These are phyloP conservation scores for Vitis riparia DNA, from an alignment of 164 flowering plant genomes.

Conservation along the genomic window DNA sequence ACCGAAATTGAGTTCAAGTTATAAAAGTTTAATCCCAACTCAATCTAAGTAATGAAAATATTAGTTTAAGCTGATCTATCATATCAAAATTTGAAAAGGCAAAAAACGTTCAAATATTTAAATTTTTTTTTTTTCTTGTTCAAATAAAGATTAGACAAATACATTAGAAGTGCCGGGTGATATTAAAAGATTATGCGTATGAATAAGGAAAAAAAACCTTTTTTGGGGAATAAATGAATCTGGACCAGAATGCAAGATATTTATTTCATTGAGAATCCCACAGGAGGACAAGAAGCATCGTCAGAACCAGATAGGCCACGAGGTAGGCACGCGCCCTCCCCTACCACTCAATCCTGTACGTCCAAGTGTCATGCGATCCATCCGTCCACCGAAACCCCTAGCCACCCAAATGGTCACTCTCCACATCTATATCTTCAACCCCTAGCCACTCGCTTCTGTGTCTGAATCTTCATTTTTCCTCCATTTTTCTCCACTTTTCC, in stretches of 20 bases:
- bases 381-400: slow-evolving; percentile 21
- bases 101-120: too few species aligned
- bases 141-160: too few species aligned
- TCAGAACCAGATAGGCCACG: slow-evolving; percentile 32
- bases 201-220: too few species aligned
- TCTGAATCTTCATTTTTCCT: neutral
- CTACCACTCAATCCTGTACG: slow-evolving; percentile 31
- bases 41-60: accelerated
- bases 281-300: neutral
- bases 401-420: neutral
- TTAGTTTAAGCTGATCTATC: accelerated
- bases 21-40: accelerated
- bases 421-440: slow-evolving; percentile 9
- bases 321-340: slow-evolving; percentile 66
- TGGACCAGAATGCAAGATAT: neutral
- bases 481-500: neutral
- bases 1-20: too few species aligned
- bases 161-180: too few species aligned
- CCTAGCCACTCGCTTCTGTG: slow-evolving; percentile 12
- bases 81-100: too few species aligned
- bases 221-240: too few species aligned
- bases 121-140: too few species aligned
- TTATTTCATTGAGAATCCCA: slow-evolving; percentile 4
- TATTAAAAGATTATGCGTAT: too few species aligned
- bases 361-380: slow-evolving; percentile 51